Conservation (phyloP, 441 rosid species). For the Euphorbia corollata region DNA sequence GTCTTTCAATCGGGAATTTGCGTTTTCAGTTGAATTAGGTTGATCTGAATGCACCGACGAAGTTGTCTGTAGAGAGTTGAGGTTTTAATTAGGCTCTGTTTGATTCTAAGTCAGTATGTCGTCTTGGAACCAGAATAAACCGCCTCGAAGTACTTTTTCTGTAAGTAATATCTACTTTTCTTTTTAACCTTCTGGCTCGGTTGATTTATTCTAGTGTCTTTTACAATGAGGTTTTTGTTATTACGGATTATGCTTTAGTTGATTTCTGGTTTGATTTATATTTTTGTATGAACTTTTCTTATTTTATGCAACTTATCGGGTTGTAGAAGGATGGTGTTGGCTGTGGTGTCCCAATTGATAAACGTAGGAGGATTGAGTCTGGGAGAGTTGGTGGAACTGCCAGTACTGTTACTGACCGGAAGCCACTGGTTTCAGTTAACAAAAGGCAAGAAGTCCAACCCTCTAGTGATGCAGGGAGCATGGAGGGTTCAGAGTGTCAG, state of each 20-base stretch:
- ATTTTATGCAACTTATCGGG: background rate
- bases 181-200: background rate
- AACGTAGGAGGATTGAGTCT: conserved; percentile 50
- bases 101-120: conserved; percentile 24
- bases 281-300: background rate
- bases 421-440: conserved; percentile 42
- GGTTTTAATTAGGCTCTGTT: background rate
- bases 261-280: background rate
- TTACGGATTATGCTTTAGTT: background rate
- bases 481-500: conserved; percentile 39
- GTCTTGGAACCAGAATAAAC: conserved; percentile 70
- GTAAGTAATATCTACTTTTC: conserved; percentile 29
- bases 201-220: background rate
- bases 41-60: background rate
- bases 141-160: conserved; percentile 63
- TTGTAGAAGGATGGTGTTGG: conserved; percentile 52
- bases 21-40: conserved; percentile 12
- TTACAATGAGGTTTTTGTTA: background rate
- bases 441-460: conserved; percentile 40
- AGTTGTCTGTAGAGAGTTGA: background rate
- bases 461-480: conserved; percentile 33
- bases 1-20: background rate
- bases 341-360: conserved; percentile 50
- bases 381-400: conserved; percentile 36
- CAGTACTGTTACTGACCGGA: conserved; percentile 30